Evolutionary conservation across 2,329 filamentous ascomycete species (phyloP).

Genomic region (Cladosporium phlei): DNA sequence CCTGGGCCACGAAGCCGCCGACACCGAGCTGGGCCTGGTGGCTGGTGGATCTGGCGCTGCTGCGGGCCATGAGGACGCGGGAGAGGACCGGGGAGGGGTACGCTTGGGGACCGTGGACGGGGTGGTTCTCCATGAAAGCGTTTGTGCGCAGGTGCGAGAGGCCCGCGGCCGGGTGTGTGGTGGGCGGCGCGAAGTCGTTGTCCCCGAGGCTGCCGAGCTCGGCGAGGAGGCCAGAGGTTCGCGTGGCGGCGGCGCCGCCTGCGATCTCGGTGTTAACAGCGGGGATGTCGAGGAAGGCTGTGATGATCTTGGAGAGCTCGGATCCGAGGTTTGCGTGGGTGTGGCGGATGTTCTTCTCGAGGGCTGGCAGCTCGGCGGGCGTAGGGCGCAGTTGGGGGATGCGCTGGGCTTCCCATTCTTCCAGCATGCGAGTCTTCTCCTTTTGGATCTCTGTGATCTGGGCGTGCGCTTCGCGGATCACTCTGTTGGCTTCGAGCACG

Average conservation of each 20-base stretch:
- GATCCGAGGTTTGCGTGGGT: conserved; percentile 46
- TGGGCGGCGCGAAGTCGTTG: conserved; percentile 45
- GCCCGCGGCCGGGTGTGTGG: conserved; percentile 62
- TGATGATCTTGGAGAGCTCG: conserved; percentile 50
- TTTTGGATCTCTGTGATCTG: conserved; percentile 15
- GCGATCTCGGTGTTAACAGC: conserved; percentile 38
- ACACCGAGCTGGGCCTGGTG: conserved; percentile 38
- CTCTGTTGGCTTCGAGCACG: background rate
- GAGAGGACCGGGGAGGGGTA: conserved; percentile 50
- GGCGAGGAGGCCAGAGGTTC: conserved; percentile 1
- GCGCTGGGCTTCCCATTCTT: conserved; percentile 19
- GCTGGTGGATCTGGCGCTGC: conserved; percentile 33
- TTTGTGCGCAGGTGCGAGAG: conserved; percentile 57
- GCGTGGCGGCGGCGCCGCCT: conserved; percentile 13
- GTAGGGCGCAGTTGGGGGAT: conserved; percentile 17
- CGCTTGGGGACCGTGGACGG: conserved; percentile 55
- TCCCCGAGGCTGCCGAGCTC: conserved; percentile 12
- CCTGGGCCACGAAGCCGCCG: conserved; percentile 40
- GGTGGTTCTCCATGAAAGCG: conserved; percentile 55
- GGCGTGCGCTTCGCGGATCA: background rate
- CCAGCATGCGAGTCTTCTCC: conserved; percentile 15
- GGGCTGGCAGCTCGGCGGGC: conserved; percentile 22
- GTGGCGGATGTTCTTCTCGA: conserved; percentile 38
- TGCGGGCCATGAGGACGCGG: conserved; percentile 50
- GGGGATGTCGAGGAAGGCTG: conserved; percentile 54